Base-by-base conservation (phyloP, 2,329 filamentous ascomycete species). In the Cercospora brassicicola region DNA sequence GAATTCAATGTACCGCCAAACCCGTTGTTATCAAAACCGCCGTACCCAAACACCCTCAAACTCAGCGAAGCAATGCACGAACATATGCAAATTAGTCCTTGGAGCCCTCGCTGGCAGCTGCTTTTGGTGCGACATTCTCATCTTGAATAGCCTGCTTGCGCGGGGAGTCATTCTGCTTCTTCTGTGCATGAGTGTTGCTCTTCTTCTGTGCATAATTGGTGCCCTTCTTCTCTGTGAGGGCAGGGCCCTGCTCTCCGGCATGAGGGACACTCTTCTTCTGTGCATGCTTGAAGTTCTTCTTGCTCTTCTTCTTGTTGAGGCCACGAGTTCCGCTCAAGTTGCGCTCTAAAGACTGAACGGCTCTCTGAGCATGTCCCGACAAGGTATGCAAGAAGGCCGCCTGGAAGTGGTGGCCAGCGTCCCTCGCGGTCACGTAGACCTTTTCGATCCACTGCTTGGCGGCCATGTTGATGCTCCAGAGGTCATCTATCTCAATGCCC, bases 401-500 rank as follows among this genome's bases (percentile, higher is more conserved):
- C 33, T 69, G 42, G 31, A 57, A 53, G 15, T 10, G 56, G 39
- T 31, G 28, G 10, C 62, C 56, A 20, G 28, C 30, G 10, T 36
- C 18, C 8, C 39, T 31, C 57, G 66, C 28, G 13, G 59, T 48
- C 7, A 13, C 11, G 13, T 51, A 57, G 15, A 72, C 63, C 3
- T 56, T 57, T 23, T 65, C 55, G 20, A 66, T 64, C 67, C 69
- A 71, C 62, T 64, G 39, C 31, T 65, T 62, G 11, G 61, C 64
- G 7, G 69, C 67, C 26, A 67, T 51, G 33, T 68, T 68, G 33
- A 48, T 42, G 26, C 53, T 10, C 18, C 64, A 33, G 23, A 71
- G 66, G 51, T 72, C 67, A 23, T 67, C 63, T 7, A 69, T 48
- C 42, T 74, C 70, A 1, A 45, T 55, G n/a, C 75, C 75, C 4